Base-by-base conservation (phyloP, 306 rosid genomes). In the Cucurbita maxima region DNA sequence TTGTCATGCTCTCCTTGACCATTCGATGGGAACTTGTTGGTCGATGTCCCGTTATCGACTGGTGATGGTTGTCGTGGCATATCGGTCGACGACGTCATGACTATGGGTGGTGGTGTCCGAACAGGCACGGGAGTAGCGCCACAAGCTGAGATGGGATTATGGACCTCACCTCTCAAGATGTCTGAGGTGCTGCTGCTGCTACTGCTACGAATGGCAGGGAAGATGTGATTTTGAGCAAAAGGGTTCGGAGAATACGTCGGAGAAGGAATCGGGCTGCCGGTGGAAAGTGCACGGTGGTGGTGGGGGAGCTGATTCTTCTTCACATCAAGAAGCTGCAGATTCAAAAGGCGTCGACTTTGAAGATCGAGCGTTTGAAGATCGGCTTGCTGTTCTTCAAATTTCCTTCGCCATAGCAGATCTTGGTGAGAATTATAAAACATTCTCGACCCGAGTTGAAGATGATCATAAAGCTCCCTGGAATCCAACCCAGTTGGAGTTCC, bases 401-500 rank as follows among this genome's bases (percentile, higher is more conserved):
- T 94, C 88, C 96, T 91, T 85, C 96, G 89, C 97, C 87, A 85
- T 67, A 91, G 77, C 84, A 89, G 77, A 78, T 94, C 99, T 78
- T 89, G 96, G 6, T 70, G 74, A 30, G 97, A 43, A 73, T 81
- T 91, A 71, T 86, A 94, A 71, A 85, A 86, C 99, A 91, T 86
- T 82, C 97, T 85, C 0, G 89, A 84, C 53, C 95, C 99, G 47
- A 85, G 91, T 78, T 89, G 97, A 72, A 91, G 83, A 89, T 94
- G 96, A 74, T 37, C 72, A 3, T 50, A 86, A 6, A 87, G 96
- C 63, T 91, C 99, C 78, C 96, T 85, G 3, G 88, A 81, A 74
- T 91, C 97, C 15, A 84, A 73, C 15, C 97, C 97, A 50, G 96
- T 83, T 18, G 97, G 98, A 54, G 98, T 92, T 6, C 96, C 98